Conservation (phyloP, 2,329 filamentous ascomycete genomes). For the Fusarium pseudoanthophilum region DNA sequence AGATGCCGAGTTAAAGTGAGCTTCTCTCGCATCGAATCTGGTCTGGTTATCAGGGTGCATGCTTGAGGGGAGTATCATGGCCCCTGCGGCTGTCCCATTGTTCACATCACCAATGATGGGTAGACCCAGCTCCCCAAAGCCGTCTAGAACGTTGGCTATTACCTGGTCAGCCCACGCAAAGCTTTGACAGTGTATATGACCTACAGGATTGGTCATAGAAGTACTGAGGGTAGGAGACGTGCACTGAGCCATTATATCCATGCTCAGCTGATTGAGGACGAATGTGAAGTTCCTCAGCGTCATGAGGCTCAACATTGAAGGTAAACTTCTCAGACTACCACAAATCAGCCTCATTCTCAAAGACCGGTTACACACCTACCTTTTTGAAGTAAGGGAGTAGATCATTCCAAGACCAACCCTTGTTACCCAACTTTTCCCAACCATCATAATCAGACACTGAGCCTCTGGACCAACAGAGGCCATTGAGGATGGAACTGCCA, state of each 20-base stretch:
- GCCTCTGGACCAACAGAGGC: slow-evolving; percentile 51
- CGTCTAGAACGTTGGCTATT: slow-evolving; percentile 12
- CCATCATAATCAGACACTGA: slow-evolving; percentile 54
- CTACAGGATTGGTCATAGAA: slow-evolving; percentile 21
- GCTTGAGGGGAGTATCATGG: slow-evolving; percentile 25
- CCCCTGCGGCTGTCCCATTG: slow-evolving; percentile 19
- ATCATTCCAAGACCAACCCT: slow-evolving; percentile 52
- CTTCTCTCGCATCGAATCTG: slow-evolving; percentile 20
- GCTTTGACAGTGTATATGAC: background rate
- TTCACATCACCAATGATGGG: slow-evolving; percentile 22
- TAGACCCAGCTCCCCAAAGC: slow-evolving; percentile 18
- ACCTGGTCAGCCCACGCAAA: background rate
- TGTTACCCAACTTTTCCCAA: slow-evolving; percentile 58
- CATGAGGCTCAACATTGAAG: background rate
- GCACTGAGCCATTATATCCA: slow-evolving; percentile 16
- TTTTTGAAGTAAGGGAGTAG: slow-evolving; percentile 59
- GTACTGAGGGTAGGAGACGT: slow-evolving; percentile 21
- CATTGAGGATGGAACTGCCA: slow-evolving; percentile 54
- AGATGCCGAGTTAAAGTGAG: slow-evolving; percentile 5
- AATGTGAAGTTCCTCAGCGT: slow-evolving; percentile 7
- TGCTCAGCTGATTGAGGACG: background rate
- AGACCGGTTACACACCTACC: slow-evolving; percentile 26
- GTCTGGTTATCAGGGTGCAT: slow-evolving; percentile 16
- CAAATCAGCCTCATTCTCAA: background rate
- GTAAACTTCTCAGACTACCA: slow-evolving; percentile 20